Evolutionary conservation across 768 basidiomycete species (phyloP), one percentile per base, ranked within the genome.

Genomic region (Candolleomyces eurysporus): DNA sequence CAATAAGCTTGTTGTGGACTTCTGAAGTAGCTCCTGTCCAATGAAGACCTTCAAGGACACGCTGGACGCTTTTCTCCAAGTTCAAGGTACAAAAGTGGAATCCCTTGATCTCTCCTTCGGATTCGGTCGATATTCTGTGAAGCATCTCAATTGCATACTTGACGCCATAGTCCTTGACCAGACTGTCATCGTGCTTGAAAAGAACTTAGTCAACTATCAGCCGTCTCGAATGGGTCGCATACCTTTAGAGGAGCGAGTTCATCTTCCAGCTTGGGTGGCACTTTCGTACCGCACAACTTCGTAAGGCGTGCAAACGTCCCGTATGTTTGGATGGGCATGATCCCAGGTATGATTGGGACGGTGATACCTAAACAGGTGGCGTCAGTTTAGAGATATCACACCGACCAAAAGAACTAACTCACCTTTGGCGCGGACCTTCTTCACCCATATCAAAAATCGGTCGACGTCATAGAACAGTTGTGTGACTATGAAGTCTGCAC

Each of bases 281-380:
- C 87, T 21, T 79, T 80, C 3, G 88, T 86, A 17, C 91, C 90
- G 63, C 93, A 96, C 48, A 99, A 79, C 72, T 96, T 97, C 21
- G 89, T 92, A 67, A 98, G 79, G 50, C 97, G 88, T 49, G 90
- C 79, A 75, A 99, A 98, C 0, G 97, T 97, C 4, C 90, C 85
- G 71, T 95, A 96, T 22, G 92, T 98, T 70, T 98, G 97, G 59
- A 99, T 94, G 0, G 97, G 96, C 95, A 98, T 97, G 58, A 98
- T 86, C 11, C 96, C 94, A 9, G 97, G 94, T 62, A 99, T 89
- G 65, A 99, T 86, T 0, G 97, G 96, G 1, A 95, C 84, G 0
- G 74, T 82, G 69, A 99, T 94, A 36, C 96, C 97, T 96, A 68
- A 48, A 2, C 3, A 58, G 53, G 21, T 17, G n/a, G 43, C 31